Evolutionary conservation across 768 basidiomycete species (phyloP).

Genomic region (Dentipellis sp.): DNA sequence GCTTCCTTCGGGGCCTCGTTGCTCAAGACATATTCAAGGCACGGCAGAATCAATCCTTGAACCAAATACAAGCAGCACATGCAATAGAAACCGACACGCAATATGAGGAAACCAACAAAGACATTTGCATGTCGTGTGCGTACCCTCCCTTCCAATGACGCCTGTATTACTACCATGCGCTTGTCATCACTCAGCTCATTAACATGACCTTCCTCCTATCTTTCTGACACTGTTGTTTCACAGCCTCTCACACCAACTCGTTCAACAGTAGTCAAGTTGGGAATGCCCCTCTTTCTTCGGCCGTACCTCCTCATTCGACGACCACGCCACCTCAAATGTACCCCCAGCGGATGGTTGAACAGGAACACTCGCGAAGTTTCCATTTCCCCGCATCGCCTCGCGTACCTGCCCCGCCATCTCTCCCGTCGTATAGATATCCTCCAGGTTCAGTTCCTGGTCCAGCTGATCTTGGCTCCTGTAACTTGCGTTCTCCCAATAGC

Average conservation of each 20-base stretch:
- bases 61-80: not conserved
- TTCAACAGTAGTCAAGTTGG: not conserved
- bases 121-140: not conserved
- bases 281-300: not conserved
- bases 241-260: not conserved
- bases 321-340: conserved; percentile 24
- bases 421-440: conserved; percentile 13
- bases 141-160: not conserved
- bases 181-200: too few species aligned
- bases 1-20: conserved; percentile 67
- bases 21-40: conserved; percentile 51
- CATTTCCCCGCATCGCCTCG: conserved; percentile 25
- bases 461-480: not conserved
- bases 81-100: conserved; percentile 4
- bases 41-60: conserved; percentile 14
- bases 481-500: not conserved
- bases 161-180: too few species aligned
- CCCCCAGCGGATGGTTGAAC: conserved; percentile 23
- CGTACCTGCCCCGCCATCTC: conserved; percentile 15
- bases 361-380: conserved; percentile 27
- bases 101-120: not conserved
- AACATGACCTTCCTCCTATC: not conserved
- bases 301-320: not conserved
- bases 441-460: not conserved
- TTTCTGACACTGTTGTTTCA: not conserved